A percentile compares a stretch with the other conserved stretches of the same genome.
phyloP scores from a whole-genome alignment of 2,329 filamentous ascomycete genomes.

The Penicillium sp. region DNA sequence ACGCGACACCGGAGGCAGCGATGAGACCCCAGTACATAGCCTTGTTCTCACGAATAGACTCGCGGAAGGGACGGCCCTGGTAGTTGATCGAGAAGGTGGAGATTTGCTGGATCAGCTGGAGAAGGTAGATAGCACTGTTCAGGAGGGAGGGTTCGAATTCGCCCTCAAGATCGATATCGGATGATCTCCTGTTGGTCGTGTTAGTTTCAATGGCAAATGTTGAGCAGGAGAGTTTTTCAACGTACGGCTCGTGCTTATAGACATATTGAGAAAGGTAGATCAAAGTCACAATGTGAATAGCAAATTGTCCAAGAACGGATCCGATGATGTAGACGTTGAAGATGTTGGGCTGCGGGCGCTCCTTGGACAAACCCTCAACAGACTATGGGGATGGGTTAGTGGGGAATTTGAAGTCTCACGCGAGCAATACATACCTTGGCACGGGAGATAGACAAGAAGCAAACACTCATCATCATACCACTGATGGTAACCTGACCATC shows the following conservation, averaged over 20 bases:
- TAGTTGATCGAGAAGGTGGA: constrained; percentile 99
- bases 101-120: constrained; percentile 98
- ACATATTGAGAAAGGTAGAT: constrained; percentile 93
- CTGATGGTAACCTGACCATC: constrained; percentile 98
- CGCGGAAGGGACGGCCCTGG: constrained; percentile 95
- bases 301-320: constrained; percentile 95
- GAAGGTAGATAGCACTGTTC: constrained; percentile 94
- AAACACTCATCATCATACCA: constrained; percentile 99
- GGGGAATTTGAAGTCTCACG: neutral
- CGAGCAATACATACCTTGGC: constrained; percentile 63
- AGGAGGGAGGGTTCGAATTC: constrained; percentile 92
- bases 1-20: constrained; percentile 84
- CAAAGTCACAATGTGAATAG: constrained; percentile 88
- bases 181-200: constrained; percentile 47
- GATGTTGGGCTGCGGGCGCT: constrained; percentile 96
- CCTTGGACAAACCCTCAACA: constrained; percentile 92
- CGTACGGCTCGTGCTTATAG: constrained; percentile 80
- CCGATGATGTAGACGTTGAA: constrained; percentile 99
- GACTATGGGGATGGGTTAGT: constrained; percentile 52
- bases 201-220: constrained; percentile 32
- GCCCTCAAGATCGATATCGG: constrained; percentile 83
- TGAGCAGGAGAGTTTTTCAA: constrained; percentile 25
- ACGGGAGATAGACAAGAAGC: constrained; percentile 97
- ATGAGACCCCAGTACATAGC: constrained; percentile 98
- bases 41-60: constrained; percentile 91